phyloP scores from a whole-genome alignment of 495 filamentous ascomycete genomes.

The Parathielavia hyrcaniae region DNA sequence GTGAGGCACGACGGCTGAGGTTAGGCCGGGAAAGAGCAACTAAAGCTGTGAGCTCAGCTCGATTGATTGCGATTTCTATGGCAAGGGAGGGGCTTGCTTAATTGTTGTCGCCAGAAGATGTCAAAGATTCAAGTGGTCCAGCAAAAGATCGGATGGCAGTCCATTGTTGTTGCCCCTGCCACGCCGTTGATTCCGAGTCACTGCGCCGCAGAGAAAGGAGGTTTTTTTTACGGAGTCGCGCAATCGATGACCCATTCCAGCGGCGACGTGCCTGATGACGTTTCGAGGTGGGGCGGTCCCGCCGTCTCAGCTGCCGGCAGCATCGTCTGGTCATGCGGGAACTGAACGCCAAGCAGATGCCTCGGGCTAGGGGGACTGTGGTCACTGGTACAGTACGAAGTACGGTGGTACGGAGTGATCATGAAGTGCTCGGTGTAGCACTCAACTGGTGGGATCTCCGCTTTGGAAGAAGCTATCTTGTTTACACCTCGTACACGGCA shows the following conservation, averaged over 20 bases:
- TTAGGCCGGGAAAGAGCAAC: neutral
- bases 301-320: neutral
- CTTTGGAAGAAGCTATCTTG: too few species aligned
- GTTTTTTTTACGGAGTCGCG: neutral
- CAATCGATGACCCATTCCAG: neutral
- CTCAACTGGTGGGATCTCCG: too few species aligned
- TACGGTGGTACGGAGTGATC: too few species aligned
- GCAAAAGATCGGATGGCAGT: neutral
- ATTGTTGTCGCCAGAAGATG: neutral
- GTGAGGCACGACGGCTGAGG: too few species aligned
- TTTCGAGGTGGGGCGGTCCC: neutral
- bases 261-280: conserved; percentile 4
- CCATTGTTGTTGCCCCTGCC: neutral
- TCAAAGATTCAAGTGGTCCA: neutral
- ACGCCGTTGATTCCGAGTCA: conserved; percentile 1
- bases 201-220: neutral
- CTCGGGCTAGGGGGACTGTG: too few species aligned
- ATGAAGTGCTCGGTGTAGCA: too few species aligned
- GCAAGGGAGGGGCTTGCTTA: neutral
- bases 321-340: neutral
- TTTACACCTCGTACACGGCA: too few species aligned
- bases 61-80: neutral
- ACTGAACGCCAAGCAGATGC: neutral
- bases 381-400: too few species aligned
- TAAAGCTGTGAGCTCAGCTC: neutral